Conservation (phyloP, 2,329 filamentous ascomycete species). For the Aspergillus chevalieri region DNA sequence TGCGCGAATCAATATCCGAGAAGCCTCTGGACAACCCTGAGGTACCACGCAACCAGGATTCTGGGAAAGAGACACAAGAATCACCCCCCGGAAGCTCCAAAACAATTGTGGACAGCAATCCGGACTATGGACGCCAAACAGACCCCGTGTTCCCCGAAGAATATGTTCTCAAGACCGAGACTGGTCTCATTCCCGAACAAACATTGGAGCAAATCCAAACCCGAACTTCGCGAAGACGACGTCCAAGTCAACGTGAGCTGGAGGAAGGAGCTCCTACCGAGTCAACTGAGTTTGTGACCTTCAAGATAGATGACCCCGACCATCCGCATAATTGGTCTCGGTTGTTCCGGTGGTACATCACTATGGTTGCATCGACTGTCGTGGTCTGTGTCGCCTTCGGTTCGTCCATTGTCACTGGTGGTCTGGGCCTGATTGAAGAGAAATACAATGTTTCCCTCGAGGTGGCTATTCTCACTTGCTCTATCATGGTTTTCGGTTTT, state of each 20-base stretch:
- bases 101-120: background rate
- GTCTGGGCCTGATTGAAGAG: conserved; percentile 56
- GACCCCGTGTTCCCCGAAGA: conserved; percentile 18
- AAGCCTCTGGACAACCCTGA: background rate
- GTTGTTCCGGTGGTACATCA: conserved; percentile 68
- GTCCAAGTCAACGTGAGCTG: conserved; percentile 10
- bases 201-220: conserved; percentile 15
- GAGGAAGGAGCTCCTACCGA: conserved; percentile 19
- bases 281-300: conserved; percentile 49
- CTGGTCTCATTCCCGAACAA: conserved; percentile 14
- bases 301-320: conserved; percentile 59
- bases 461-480: conserved; percentile 63
- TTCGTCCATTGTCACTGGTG: conserved; percentile 68
- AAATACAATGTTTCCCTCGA: conserved; percentile 66
- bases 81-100: background rate
- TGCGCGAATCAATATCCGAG: background rate
- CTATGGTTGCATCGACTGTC: conserved; percentile 69
- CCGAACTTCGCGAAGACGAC: conserved; percentile 5
- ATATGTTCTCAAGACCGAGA: conserved; percentile 17
- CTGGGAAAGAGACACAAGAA: background rate
- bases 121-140: conserved; percentile 8
- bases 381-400: conserved; percentile 64
- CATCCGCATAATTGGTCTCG: conserved; percentile 78
- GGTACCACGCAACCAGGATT: background rate
- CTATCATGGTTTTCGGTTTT: conserved; percentile 71